phyloP scores from a whole-genome alignment of 768 basidiomycete genomes.

The Collybiopsis luxurians region DNA sequence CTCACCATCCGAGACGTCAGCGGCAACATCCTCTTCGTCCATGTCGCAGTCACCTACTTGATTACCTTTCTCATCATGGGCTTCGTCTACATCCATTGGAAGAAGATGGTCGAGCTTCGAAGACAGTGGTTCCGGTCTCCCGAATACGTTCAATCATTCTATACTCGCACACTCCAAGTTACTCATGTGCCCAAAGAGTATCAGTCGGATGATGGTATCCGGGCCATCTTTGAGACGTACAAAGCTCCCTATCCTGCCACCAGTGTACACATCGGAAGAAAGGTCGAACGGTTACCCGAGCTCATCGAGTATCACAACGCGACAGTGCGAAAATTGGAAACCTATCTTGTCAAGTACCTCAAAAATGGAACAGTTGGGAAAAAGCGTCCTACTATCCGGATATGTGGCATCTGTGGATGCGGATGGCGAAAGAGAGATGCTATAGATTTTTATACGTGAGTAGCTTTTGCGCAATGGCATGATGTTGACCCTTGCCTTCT shows the following conservation, averaged over 20 bases:
- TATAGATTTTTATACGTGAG: conserved; percentile 91
- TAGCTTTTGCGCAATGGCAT: not conserved
- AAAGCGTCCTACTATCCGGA: conserved; percentile 76
- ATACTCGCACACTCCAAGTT: conserved; percentile 88
- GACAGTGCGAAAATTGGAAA: conserved; percentile 89
- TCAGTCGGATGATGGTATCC: conserved; percentile 85
- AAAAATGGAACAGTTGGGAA: conserved; percentile 77
- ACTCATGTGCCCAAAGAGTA: conserved; percentile 74
- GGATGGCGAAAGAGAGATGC: conserved; percentile 88
- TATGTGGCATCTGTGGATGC: conserved; percentile 78
- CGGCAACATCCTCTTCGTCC: conserved; percentile 74
- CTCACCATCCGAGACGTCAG: conserved; percentile 84
- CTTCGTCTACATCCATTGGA: conserved; percentile 76
- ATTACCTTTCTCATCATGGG: conserved; percentile 73
- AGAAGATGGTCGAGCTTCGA: conserved; percentile 73
- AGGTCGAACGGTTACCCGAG: conserved; percentile 84
- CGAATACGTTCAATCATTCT: conserved; percentile 87
- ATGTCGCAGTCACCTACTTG: conserved; percentile 80
- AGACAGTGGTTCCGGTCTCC: conserved; percentile 87
- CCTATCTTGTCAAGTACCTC: conserved; percentile 85
- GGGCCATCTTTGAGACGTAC: conserved; percentile 66
- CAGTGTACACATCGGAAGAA: conserved; percentile 84
- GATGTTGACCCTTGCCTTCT: not conserved
- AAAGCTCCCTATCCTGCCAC: conserved; percentile 89
- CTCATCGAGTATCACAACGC: conserved; percentile 90